Evolutionary conservation across 148 eudicot genomes (phyloP).

Genomic region (Drosera capensis): DNA sequence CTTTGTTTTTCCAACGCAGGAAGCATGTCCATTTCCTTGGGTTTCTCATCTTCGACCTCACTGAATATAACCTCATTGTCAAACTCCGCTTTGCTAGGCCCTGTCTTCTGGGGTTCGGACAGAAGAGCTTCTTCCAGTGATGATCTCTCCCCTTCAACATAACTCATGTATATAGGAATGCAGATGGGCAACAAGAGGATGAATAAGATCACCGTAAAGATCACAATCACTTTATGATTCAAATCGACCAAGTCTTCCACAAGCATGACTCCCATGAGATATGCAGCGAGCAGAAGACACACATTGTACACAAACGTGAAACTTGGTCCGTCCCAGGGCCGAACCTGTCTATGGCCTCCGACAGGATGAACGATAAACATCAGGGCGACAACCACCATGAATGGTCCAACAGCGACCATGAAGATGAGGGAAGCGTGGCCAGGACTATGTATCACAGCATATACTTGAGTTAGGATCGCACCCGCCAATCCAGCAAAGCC

Average conservation of each 20-base stretch:
- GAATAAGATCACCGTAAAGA: constrained; percentile 52
- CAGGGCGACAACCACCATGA: constrained; percentile 61
- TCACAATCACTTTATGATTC: constrained; percentile 32
- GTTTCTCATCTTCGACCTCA: constrained; percentile 78
- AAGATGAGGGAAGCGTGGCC: constrained; percentile 82
- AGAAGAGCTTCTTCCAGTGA: constrained; percentile 46
- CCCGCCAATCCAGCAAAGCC: constrained; percentile 93
- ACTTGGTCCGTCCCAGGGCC: constrained; percentile 47
- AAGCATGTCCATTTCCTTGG: constrained; percentile 50
- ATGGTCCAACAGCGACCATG: constrained; percentile 92
- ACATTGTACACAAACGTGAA: constrained; percentile 55
- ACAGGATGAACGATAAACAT: constrained; percentile 85
- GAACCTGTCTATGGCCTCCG: constrained; percentile 69
- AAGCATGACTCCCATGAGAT: constrained; percentile 88
- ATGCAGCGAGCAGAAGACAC: constrained; percentile 81
- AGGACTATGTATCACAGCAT: constrained; percentile 42
- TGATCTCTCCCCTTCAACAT: constrained; percentile 30
- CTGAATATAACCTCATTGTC: constrained; percentile 58
- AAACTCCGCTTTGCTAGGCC: constrained; percentile 22
- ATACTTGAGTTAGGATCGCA: constrained; percentile 72
- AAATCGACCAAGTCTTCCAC: constrained; percentile 59
- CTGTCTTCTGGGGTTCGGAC: constrained; percentile 23
- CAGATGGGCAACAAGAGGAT: constrained; percentile 42
- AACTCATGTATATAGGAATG: constrained; percentile 40
- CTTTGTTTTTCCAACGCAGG: constrained; percentile 65